These are phyloP conservation scores for Pythium sukuiense DNA, from an alignment of 352 stramenopile species.

Conservation along the genomic window DNA sequence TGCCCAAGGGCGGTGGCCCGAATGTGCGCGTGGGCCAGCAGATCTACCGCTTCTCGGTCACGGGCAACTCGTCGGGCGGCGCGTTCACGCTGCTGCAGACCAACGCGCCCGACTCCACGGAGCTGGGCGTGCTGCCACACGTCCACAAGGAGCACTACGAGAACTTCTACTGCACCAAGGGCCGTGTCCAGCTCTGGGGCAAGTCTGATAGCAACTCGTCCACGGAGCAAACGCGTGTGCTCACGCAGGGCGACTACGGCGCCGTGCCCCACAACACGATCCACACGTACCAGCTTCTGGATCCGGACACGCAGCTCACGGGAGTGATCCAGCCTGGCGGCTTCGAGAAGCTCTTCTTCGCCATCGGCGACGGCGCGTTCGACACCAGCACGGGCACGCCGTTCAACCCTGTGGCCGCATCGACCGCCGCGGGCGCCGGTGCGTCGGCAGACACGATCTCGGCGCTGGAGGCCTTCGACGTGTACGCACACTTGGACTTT, in stretches of 20 bases:
- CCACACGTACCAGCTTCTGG: conserved; percentile 55
- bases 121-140: conserved; percentile 48
- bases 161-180: conserved; percentile 60
- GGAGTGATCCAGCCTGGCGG: conserved; percentile 53
- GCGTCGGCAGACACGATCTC: conserved; percentile 39
- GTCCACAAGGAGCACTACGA: conserved; percentile 62
- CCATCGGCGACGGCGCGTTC: conserved; percentile 40
- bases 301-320: conserved; percentile 58
- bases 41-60: conserved; percentile 31
- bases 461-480: conserved; percentile 42
- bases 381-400: conserved; percentile 47
- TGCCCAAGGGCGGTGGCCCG: conserved; percentile 46
- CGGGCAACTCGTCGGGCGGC: conserved; percentile 33
- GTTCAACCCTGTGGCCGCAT: conserved; percentile 37
- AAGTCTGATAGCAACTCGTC: conserved; percentile 32
- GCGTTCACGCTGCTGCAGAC: not conserved
- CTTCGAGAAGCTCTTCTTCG: conserved; percentile 57
- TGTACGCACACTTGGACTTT: conserved; percentile 48
- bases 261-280: conserved; percentile 60
- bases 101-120: conserved; percentile 44
- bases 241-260: conserved; percentile 55
- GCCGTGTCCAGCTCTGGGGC: conserved; percentile 51
- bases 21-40: conserved; percentile 41
- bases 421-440: conserved; percentile 34
- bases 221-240: conserved; percentile 43